Conservation (phyloP, 2,329 filamentous ascomycete species). For the Geosmithia flava region DNA sequence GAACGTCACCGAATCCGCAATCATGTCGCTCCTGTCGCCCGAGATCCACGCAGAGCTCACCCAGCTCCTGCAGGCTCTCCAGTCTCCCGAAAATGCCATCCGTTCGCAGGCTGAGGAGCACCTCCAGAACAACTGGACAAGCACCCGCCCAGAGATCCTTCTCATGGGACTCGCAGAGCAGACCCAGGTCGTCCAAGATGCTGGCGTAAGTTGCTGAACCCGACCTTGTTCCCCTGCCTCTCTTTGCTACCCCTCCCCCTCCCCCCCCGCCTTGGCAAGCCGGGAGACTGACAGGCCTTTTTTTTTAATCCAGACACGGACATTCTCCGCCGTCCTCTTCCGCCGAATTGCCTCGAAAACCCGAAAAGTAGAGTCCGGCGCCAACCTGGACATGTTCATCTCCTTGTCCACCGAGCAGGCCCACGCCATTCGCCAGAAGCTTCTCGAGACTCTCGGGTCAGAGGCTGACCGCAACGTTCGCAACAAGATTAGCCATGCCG, state of each 20-base stretch:
- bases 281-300: background rate
- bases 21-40: conserved; percentile 70
- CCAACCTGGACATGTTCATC: conserved; percentile 74
- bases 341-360: conserved; percentile 85
- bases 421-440: conserved; percentile 67
- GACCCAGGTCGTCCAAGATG: conserved; percentile 64
- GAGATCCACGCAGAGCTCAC: conserved; percentile 76
- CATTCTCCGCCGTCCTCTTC: conserved; percentile 89
- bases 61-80: conserved; percentile 77
- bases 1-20: conserved; percentile 7
- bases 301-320: conserved; percentile 51
- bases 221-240: background rate
- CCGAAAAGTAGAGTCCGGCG: conserved; percentile 59
- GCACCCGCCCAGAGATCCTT: conserved; percentile 68
- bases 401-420: conserved; percentile 64
- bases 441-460: conserved; percentile 62
- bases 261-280: background rate
- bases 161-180: conserved; percentile 93
- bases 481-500: conserved; percentile 96
- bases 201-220: conserved; percentile 40
- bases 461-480: conserved; percentile 66
- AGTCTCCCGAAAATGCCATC: conserved; percentile 77
- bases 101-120: conserved; percentile 83
- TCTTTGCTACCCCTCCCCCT: background rate
- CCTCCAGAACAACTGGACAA: conserved; percentile 82